Base-by-base conservation (phyloP, 2,329 filamentous ascomycete genomes). In the Nakataea oryzae region DNA sequence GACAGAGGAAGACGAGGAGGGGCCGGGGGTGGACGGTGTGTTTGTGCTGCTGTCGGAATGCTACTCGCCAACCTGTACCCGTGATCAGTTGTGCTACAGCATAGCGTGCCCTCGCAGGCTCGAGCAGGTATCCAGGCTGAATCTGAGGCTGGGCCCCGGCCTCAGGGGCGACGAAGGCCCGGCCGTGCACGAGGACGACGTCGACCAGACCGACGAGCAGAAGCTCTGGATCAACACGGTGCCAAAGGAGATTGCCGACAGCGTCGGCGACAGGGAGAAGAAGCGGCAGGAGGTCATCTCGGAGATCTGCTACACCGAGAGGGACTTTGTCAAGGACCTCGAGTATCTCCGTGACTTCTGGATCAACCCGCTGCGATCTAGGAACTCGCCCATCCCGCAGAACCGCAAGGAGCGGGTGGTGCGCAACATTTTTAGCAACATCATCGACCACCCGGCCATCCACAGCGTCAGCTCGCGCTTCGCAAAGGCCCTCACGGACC, bases 201-300 rank as follows among this genome's bases (percentile, higher is more conserved):
- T 74, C 55, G 89, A 93, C 63, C 88, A 95, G 69, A 91, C 89
- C 34, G 92, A 97, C 70, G 93, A 97, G 73, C 95, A 97, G 78
- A 97, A 97, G 75, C 83, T 99, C 50, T 99, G 95, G 95, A 99
- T 99, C 75, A 97, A 97, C 74, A 96, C 93, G 17, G 95, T 99
- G 47, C 91, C 93, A 0, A 95, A 96, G 74, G 95, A 97, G 73
- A 81, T 99, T 63, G 92, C 93, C 0, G 93, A 97, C 68, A 90
- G 88, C 70, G 88, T 97, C 32, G 87, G 86, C 59, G 95, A 99
- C 67, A 86, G 85, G 67, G 95, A 99, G 74, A 96, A 96, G 86
- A 97, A 97, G 79, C 86, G 95, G 57, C 95, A 99, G 73, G 95
- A 99, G 72, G 90, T 99, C 68, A 97, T 99, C 64, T 97, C 93